phyloP scores from a whole-genome alignment of 176 grass and related monocot genomes.

The Cenchrus fungigraminus region DNA sequence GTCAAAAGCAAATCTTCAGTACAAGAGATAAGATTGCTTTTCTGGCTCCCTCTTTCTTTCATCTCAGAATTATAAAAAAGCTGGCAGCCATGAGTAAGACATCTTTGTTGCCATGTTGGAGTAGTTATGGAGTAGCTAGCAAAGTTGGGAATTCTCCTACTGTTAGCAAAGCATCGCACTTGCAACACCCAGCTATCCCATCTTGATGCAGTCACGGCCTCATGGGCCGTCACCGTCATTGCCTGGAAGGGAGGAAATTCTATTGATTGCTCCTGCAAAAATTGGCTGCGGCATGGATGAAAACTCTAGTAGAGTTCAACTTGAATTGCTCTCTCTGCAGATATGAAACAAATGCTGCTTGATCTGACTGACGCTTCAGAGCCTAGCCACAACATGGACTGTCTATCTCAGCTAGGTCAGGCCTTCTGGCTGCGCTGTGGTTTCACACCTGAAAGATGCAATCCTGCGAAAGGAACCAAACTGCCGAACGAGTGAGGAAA shows the following conservation, averaged over 20 bases:
- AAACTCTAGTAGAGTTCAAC: neutral
- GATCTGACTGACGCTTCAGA: slow-evolving; percentile 8
- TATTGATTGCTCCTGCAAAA: neutral
- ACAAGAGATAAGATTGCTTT: neutral
- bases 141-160: neutral
- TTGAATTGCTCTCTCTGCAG: neutral
- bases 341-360: neutral
- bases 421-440: neutral
- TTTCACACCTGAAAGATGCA: neutral
- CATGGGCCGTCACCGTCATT: slow-evolving; percentile 15
- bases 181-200: neutral
- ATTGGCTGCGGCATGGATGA: neutral
- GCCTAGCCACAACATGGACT: neutral
- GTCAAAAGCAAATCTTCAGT: neutral
- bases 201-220: neutral
- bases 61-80: neutral
- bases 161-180: neutral
- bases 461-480: neutral
- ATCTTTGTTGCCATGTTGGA: neutral
- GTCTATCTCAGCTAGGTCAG: neutral
- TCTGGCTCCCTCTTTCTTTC: neutral
- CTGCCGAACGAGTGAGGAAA: neutral
- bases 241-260: neutral
- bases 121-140: neutral
- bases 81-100: neutral